A percentile compares a stretch with the other conserved stretches of the same genome.
Conservation (phyloP, 148 eudicot genomes). For the Linanthus parryae region DNA sequence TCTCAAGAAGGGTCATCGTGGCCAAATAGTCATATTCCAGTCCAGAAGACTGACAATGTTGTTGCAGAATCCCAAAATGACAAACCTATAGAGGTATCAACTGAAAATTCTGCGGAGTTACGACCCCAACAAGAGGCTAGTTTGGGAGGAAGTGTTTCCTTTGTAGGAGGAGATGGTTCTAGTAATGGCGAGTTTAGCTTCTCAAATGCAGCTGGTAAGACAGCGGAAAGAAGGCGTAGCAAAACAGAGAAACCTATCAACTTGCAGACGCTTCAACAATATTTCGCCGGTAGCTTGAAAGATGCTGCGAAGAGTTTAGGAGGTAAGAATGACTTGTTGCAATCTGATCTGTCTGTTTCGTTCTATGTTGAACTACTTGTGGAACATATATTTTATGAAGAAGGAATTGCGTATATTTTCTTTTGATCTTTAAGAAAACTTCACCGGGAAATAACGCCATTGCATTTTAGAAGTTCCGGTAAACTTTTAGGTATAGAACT, state of each 20-base stretch:
- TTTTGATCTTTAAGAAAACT: neutral
- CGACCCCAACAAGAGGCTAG: slow-evolving; percentile 6
- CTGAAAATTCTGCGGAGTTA: slow-evolving; percentile 4
- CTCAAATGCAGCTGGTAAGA: slow-evolving; percentile 26
- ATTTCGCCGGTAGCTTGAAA: slow-evolving; percentile 91
- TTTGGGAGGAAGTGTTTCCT: slow-evolving; percentile 11
- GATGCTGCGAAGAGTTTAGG: slow-evolving; percentile 92
- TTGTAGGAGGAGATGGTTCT: slow-evolving; percentile 12
- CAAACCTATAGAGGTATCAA: slow-evolving; percentile 20
- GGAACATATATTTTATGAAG: neutral
- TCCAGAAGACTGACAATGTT: slow-evolving; percentile 13
- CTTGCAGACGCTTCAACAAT: slow-evolving; percentile 70
- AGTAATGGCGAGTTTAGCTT: slow-evolving; percentile 35
- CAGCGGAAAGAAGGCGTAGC: slow-evolving; percentile 50
- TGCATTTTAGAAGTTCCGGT: too few species aligned
- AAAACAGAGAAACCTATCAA: slow-evolving; percentile 73
- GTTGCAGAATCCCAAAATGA: slow-evolving; percentile 5
- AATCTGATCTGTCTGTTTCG: neutral
- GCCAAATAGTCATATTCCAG: neutral
- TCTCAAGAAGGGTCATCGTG: slow-evolving; percentile 28
- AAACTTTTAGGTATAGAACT: too few species aligned
- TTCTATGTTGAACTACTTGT: neutral
- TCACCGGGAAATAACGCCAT: too few species aligned
- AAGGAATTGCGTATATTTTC: neutral
- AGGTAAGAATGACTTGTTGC: slow-evolving; percentile 40